Evolutionary conservation across 225 moss, liverwort and hornwort species (phyloP), one percentile per base, ranked within the genome.

Genomic region (Ulota crispa): DNA sequence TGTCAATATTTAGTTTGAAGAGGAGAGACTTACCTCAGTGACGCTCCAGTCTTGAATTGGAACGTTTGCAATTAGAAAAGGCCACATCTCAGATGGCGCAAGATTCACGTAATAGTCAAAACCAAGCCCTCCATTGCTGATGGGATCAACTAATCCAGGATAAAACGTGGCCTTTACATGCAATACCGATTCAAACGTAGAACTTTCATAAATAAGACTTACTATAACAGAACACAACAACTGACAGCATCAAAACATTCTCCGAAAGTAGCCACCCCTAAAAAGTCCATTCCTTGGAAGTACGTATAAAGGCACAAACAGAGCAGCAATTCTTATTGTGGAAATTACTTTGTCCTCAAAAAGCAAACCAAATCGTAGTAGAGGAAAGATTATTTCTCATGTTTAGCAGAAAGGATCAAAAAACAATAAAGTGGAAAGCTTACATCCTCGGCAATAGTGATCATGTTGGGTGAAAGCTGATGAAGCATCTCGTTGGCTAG

Each of bases 401-500:
- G 75, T 45, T 7, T n/a, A 27, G 39, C 3, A 73, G 36, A 55
- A 52, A 78, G 52, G 28, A n/a, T 50, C 43, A 72, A 62, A 67
- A 61, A 61, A 14, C 15, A 71, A 43, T 55, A 55, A 47, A 56
- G 47, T 69, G 37, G 26, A 47, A 67, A 39, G 78, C 92, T 73
- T 92, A 99, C 99, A 91, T 99, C 99, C 79, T 96, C 99, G 19
- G 94, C 99, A 87, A 99, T 95, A 34, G 99, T 96, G 81, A 99
- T 90, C 81, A 99, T 93, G 69, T 93, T 89, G 56, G 96, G 93
- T 53, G 93, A 92, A 65, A 99, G 99, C 79, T 94, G 83, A 85
- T 99, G 99, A 68, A 99, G 91, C 96, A 99, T 92, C 87, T 99
- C 99, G 82, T 99, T 99, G 34, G 92, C 99, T 37, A 92, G 88